Percentiles rank a stretch among this genome's conserved stretches.
These are phyloP conservation scores for Xanthoconium purpureum DNA, from an alignment of 768 basidiomycete genomes.

Conservation along the genomic window DNA sequence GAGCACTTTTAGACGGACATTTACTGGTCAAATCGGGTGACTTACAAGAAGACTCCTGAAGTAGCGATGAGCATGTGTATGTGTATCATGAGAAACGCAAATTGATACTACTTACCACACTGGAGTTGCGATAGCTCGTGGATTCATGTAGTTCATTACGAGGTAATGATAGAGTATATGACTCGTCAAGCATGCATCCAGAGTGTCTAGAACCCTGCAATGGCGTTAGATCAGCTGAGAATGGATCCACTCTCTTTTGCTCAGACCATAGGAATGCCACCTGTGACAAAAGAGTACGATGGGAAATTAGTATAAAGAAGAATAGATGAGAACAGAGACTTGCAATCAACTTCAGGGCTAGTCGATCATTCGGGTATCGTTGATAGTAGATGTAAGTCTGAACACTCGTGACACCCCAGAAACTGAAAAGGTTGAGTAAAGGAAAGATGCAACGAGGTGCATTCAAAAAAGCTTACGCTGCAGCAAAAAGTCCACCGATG, in stretches of 20 bases:
- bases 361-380: slow-evolving; percentile 33
- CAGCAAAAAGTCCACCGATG: slow-evolving; percentile 53
- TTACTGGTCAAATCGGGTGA: not conserved
- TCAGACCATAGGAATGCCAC: slow-evolving; percentile 18
- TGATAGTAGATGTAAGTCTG: slow-evolving; percentile 53
- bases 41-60: slow-evolving; percentile 54
- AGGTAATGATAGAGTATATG: slow-evolving; percentile 60
- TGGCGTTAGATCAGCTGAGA: not conserved
- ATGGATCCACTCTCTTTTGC: not conserved
- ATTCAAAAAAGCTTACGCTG: slow-evolving; percentile 39
- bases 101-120: slow-evolving; percentile 39
- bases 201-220: slow-evolving; percentile 45
- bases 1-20: not conserved
- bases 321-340: slow-evolving; percentile 7
- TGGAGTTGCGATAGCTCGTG: slow-evolving; percentile 38
- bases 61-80: not conserved
- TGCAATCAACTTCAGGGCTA: slow-evolving; percentile 37
- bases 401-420: slow-evolving; percentile 54
- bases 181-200: slow-evolving; percentile 48
- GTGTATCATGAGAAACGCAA: not conserved
- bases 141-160: slow-evolving; percentile 50
- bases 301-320: slow-evolving; percentile 32
- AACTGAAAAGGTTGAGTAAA: slow-evolving; percentile 29
- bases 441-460: not conserved
- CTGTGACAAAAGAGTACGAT: slow-evolving; percentile 30